These are phyloP conservation scores for Rosa persica DNA, from an alignment of 306 rosid species.

Conservation along the genomic window DNA sequence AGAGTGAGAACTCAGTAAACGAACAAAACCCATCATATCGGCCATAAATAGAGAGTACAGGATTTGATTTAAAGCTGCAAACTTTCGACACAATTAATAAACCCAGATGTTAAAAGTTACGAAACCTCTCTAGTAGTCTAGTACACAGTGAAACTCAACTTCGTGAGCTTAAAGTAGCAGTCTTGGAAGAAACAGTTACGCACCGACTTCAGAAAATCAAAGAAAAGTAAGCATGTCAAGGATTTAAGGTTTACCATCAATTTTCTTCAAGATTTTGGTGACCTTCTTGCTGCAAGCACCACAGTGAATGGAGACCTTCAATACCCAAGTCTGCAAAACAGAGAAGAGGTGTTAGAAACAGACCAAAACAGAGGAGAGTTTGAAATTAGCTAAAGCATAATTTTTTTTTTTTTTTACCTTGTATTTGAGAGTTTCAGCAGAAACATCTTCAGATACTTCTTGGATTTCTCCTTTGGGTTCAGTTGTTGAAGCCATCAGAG, in stretches of 20 bases:
- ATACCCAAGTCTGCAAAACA: conserved; percentile 42
- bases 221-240: neutral
- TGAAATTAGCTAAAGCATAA: neutral
- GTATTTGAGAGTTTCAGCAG: conserved; percentile 45
- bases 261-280: conserved; percentile 45
- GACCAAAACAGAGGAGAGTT: neutral
- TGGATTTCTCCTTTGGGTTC: conserved; percentile 28
- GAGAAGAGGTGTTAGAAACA: conserved; percentile 14
- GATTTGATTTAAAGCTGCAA: neutral
- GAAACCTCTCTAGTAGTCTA: neutral
- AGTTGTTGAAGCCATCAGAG: conserved; percentile 46
- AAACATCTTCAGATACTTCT: conserved; percentile 36
- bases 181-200: neutral
- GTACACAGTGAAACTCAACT: neutral
- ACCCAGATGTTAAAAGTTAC: neutral
- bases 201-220: neutral
- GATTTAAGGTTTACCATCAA: conserved; percentile 51
- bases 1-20: neutral
- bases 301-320: conserved; percentile 76
- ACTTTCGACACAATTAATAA: neutral
- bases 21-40: neutral
- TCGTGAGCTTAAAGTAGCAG: neutral
- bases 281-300: conserved; percentile 76
- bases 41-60: neutral
- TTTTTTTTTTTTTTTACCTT: conserved; percentile 39